These are phyloP conservation scores for Cladophialophora bantiana DNA, from an alignment of 2,329 filamentous ascomycete genomes.

Conservation along the genomic window DNA sequence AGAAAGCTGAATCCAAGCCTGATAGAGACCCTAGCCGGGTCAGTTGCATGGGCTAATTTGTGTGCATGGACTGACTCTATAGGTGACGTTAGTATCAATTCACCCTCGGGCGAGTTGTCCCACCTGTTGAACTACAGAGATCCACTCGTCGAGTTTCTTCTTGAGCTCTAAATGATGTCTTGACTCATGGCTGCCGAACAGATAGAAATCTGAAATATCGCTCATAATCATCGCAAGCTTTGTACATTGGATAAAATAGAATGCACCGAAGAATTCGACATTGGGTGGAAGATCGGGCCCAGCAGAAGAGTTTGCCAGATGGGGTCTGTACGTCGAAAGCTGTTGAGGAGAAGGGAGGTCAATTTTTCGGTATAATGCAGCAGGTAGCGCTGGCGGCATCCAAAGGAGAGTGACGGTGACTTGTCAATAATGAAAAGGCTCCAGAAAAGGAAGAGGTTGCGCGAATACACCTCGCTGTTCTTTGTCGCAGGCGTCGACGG, in stretches of 20 bases:
- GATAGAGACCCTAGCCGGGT: constrained; percentile 6
- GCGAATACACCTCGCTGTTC: constrained; percentile 8
- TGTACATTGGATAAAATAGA: constrained; percentile 20
- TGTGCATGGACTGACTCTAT: constrained; percentile 12
- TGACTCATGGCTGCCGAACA: neutral
- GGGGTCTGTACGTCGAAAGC: constrained; percentile 15
- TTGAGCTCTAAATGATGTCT: neutral
- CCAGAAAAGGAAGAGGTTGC: constrained; percentile 18
- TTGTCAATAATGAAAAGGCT: constrained; percentile 21
- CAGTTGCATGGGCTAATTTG: neutral
- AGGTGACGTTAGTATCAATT: neutral
- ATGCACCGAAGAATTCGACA: constrained; percentile 19
- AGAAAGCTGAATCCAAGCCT: constrained; percentile 9
- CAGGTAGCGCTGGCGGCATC: constrained; percentile 10
- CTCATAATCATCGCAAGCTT: constrained; percentile 22
- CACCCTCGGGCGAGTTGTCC: neutral
- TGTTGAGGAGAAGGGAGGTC: constrained; percentile 10
- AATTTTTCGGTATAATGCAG: constrained; percentile 8
- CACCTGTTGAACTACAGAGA: constrained; percentile 14
- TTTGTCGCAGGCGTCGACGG: neutral
- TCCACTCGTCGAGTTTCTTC: constrained; percentile 16
- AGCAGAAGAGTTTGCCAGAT: neutral
- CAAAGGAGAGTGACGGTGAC: constrained; percentile 13
- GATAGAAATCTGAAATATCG: constrained; percentile 13
- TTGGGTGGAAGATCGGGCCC: neutral